These are phyloP conservation scores for Pythium phragmiticola DNA, from an alignment of 352 stramenopile genomes.

Conservation along the genomic window DNA sequence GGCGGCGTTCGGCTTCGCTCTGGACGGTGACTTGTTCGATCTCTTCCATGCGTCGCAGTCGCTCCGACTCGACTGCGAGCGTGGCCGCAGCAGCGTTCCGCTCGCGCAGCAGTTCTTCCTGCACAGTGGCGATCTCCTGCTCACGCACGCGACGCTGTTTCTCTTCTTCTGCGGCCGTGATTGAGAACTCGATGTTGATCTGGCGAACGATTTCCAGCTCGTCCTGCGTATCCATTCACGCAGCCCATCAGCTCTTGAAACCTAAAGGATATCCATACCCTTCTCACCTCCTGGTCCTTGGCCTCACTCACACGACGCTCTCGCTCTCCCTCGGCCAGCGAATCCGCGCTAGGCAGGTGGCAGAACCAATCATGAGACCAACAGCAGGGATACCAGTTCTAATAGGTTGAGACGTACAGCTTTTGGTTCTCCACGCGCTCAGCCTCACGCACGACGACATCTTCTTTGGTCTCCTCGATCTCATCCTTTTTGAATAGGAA, in stretches of 20 bases:
- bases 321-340: constrained; percentile 56
- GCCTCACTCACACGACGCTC: constrained; percentile 50
- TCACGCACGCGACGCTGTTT: constrained; percentile 61
- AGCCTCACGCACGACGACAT: constrained; percentile 32
- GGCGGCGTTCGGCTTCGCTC: constrained; percentile 31
- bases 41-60: constrained; percentile 47
- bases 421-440: constrained; percentile 56
- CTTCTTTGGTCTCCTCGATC: constrained; percentile 32
- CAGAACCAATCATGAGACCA: background rate
- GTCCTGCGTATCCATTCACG: constrained; percentile 24
- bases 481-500: constrained; percentile 52
- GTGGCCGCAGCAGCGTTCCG: constrained; percentile 40
- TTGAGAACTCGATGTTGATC: constrained; percentile 73
- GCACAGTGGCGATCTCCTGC: constrained; percentile 58
- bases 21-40: constrained; percentile 22
- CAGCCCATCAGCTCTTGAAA: background rate
- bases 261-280: background rate
- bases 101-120: constrained; percentile 59
- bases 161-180: constrained; percentile 58
- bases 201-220: constrained; percentile 66
- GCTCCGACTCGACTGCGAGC: constrained; percentile 46
- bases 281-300: constrained; percentile 40
- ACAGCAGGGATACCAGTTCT: too few relatives aligned
- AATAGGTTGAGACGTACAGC: constrained; percentile 18
- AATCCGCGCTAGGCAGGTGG: constrained; percentile 34